Base-by-base conservation (phyloP, 768 basidiomycete genomes). In the Leccinum truebloodii region DNA sequence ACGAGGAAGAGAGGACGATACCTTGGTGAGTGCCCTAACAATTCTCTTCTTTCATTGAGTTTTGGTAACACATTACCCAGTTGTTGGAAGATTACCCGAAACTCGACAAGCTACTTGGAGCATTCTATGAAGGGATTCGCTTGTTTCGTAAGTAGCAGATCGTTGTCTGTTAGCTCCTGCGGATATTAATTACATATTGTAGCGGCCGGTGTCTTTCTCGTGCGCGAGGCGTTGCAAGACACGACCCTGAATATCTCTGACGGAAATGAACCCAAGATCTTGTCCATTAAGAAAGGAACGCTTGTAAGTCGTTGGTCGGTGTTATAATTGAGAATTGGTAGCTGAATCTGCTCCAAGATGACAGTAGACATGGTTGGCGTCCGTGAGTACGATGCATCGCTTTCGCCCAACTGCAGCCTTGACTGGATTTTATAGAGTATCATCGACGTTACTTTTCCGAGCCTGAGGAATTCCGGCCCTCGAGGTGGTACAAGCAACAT, bases 361-460 rank as follows among this genome's bases (percentile, higher is more conserved):
- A 24, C 70, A 10, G 67, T 76, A 16, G 74, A 77, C 57, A 64
- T 77, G 58, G 46, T 71, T 56, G 71, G 70, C 44, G 55, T 71
- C 52, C 65, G 74, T 71, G 55, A 60, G 74, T 63, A 50, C 48
- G 39, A 32, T 28, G 3, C 6, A 18, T 44, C 22, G 4, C 22
- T 7, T 37, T 39, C 39, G 16, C 22, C 26, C 20, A 52, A 28
- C n/a, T 28, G 18, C 44, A 35, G 14, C 46, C 13, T 13, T 10
- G 41, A 53, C 58, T 46, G 63, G 51, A n/a, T 13, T 60, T 26
- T 41, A n/a, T 59, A 78, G 79, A 77, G 46, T 73, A 77, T 63
- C 74, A 78, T 59, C 68, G 73, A 4, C 65, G 68, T 8, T 68
- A 75, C 56, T 79, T 77, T 60, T 60, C 71, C 12, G 73, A 78